phyloP scores from a whole-genome alignment of 1,139 yeast genomes.

The Arxiozyma bovina region DNA sequence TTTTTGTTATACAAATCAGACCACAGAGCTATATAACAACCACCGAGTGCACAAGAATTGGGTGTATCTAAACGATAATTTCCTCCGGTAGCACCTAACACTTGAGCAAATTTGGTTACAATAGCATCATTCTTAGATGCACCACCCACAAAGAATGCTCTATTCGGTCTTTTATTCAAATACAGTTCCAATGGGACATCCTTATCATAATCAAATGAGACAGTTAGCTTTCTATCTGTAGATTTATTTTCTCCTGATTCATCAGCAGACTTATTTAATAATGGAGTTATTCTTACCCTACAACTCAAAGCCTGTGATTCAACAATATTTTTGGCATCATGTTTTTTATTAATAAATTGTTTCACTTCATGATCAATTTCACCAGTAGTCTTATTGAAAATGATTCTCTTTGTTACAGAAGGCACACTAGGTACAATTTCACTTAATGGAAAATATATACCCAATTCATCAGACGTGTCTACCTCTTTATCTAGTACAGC shows the following conservation, averaged over 20 bases:
- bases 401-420: slow-evolving; percentile 46
- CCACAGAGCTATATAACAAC: slow-evolving; percentile 84
- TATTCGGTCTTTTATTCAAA: slow-evolving; percentile 47
- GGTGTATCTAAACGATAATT: slow-evolving; percentile 68
- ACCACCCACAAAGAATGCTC: slow-evolving; percentile 80
- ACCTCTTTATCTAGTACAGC: slow-evolving; percentile 32
- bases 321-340: slow-evolving; percentile 69
- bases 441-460: slow-evolving; percentile 78
- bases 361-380: slow-evolving; percentile 28
- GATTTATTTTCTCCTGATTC: slow-evolving; percentile 4
- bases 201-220: slow-evolving; percentile 28
- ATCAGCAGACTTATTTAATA: slow-evolving; percentile 35
- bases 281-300: slow-evolving; percentile 69
- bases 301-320: slow-evolving; percentile 85
- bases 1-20: slow-evolving; percentile 30
- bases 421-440: slow-evolving; percentile 78
- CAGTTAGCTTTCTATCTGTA: slow-evolving; percentile 8
- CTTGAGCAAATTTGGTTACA: slow-evolving; percentile 58
- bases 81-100: slow-evolving; percentile 56
- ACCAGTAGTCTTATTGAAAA: slow-evolving; percentile 30
- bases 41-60: slow-evolving; percentile 93
- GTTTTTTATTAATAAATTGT: slow-evolving; percentile 36
- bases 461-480: slow-evolving; percentile 42
- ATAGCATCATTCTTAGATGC: slow-evolving; percentile 67
- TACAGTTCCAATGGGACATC: slow-evolving; percentile 21